These are phyloP conservation scores for Coix lacrymajobi DNA, from an alignment of 176 grass and related monocot species.

Conservation along the genomic window DNA sequence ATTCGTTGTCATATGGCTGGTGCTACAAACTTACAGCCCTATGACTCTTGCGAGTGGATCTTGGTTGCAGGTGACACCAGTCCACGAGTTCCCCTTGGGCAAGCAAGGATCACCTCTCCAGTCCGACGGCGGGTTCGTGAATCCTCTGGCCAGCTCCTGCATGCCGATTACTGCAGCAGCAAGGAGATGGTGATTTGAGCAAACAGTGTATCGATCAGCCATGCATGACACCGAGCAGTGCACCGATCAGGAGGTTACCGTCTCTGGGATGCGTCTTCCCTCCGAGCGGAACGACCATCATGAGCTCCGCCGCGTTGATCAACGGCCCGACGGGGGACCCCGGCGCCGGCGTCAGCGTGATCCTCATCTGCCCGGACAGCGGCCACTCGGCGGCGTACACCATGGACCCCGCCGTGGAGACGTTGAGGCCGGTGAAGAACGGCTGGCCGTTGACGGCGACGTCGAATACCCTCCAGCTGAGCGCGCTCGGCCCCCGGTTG, in stretches of 20 bases:
- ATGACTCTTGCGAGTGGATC: constrained; percentile 43
- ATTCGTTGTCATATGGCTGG: neutral
- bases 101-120: constrained; percentile 94
- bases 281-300: constrained; percentile 68
- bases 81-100: constrained; percentile 72
- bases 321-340: constrained; percentile 69
- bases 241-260: constrained; percentile 33
- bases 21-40: constrained; percentile 47
- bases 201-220: neutral
- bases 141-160: constrained; percentile 61
- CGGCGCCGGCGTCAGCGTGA: constrained; percentile 51
- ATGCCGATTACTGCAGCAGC: constrained; percentile 72
- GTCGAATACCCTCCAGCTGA: constrained; percentile 78
- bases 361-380: constrained; percentile 58
- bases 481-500: constrained; percentile 47
- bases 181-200: neutral
- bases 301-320: constrained; percentile 83
- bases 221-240: neutral
- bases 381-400: constrained; percentile 52
- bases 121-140: constrained; percentile 48
- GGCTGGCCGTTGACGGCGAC: constrained; percentile 55
- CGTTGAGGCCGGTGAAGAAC: constrained; percentile 76
- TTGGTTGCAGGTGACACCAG: constrained; percentile 60
- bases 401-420: constrained; percentile 58
- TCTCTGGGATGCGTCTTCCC: constrained; percentile 87